phyloP scores from a whole-genome alignment of 73 alveolate genomes.

The Paraurostyla sp. region DNA sequence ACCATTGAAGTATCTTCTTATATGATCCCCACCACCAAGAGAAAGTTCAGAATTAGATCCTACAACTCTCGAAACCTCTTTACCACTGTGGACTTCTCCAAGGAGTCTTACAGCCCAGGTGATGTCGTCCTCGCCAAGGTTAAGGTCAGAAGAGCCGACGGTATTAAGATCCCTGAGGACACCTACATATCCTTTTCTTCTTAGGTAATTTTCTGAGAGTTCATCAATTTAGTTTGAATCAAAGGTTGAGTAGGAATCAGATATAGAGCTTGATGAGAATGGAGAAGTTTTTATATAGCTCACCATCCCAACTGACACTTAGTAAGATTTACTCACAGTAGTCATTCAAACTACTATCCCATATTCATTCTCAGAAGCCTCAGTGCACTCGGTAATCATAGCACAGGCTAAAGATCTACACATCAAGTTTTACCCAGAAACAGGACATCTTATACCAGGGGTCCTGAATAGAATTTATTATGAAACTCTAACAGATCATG shows the following conservation, averaged over 20 bases:
- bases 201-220: too few species aligned
- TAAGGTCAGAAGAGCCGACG: constrained; percentile 42
- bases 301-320: constrained; percentile 11
- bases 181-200: neutral
- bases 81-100: constrained; percentile 49
- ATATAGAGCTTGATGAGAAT: neutral
- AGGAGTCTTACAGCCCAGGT: constrained; percentile 51
- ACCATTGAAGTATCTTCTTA: neutral
- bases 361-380: neutral
- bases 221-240: neutral
- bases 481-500: neutral
- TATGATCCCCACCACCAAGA: neutral
- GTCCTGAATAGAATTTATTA: neutral
- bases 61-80: neutral
- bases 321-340: neutral
- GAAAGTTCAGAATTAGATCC: constrained; percentile 36
- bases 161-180: neutral
- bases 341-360: neutral
- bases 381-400: neutral
- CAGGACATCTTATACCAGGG: neutral
- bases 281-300: neutral
- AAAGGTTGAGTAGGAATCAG: neutral
- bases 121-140: constrained; percentile 46
- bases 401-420: neutral
- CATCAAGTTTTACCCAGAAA: constrained; percentile 14